Evolutionary conservation across 768 basidiomycete genomes (phyloP).

Genomic region (Boletus barrowsii): DNA sequence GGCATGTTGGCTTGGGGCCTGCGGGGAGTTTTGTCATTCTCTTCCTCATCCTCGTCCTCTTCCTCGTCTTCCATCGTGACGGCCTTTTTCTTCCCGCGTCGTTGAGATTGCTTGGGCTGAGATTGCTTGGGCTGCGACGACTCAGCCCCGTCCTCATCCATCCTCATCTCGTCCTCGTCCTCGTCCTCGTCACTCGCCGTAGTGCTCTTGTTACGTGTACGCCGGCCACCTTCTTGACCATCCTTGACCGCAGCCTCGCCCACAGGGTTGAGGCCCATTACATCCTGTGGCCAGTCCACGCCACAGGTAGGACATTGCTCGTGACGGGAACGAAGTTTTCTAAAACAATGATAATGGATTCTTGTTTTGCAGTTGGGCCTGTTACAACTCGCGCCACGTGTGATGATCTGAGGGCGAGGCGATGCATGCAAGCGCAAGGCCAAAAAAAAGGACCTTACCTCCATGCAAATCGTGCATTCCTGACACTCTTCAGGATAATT

Average conservation of each 20-base stretch:
- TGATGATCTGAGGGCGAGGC: conserved; percentile 50
- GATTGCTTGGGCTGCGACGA: conserved; percentile 31
- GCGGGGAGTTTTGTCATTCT: conserved; percentile 19
- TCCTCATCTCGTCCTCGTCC: conserved; percentile 40
- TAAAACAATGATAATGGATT: conserved; percentile 66
- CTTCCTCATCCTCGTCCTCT: conserved; percentile 36
- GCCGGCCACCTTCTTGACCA: conserved; percentile 50
- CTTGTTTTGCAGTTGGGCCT: conserved; percentile 59
- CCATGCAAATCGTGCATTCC: conserved; percentile 73
- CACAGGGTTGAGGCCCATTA: conserved; percentile 48
- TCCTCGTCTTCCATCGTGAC: conserved; percentile 45
- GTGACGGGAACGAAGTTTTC: conserved; percentile 43
- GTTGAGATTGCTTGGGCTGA: conserved; percentile 27
- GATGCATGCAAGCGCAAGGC: background rate
- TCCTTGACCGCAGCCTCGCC: conserved; percentile 69
- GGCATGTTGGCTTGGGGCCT: conserved; percentile 15
- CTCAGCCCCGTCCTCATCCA: conserved; percentile 32
- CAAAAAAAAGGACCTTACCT: conserved; percentile 40
- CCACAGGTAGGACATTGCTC: conserved; percentile 55
- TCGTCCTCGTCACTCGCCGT: conserved; percentile 40
- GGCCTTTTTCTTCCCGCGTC: conserved; percentile 27
- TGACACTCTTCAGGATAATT: conserved; percentile 68
- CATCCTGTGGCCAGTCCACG: conserved; percentile 57
- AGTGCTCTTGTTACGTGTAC: conserved; percentile 32
- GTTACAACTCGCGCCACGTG: conserved; percentile 63